A percentile compares a stretch with the other conserved stretches of the same genome.
phyloP scores from a whole-genome alignment of 768 basidiomycete genomes.

The Rhodosporidiobolus sp. region DNA sequence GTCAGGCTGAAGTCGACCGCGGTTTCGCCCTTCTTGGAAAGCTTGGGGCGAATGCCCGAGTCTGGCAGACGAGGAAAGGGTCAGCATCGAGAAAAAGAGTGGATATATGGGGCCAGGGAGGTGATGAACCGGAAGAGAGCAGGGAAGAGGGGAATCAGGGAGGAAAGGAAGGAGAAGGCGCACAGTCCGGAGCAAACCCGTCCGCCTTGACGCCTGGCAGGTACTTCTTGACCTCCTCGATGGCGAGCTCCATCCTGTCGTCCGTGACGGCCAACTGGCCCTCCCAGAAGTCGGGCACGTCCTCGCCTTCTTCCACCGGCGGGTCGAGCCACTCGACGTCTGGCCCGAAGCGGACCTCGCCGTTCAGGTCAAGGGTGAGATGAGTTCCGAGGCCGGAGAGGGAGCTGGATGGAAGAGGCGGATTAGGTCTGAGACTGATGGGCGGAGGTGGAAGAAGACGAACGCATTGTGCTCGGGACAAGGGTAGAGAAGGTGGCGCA shows the following conservation, averaged over 20 bases:
- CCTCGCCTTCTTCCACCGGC: conserved; percentile 45
- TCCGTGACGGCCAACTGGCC: conserved; percentile 64
- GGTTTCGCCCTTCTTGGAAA: conserved; percentile 62
- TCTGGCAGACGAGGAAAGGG: conserved; percentile 22
- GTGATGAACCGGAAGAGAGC: not conserved
- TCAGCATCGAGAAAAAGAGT: not conserved
- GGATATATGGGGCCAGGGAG: too few species aligned
- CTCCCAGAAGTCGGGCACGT: conserved; percentile 72
- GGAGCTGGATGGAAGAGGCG: conserved; percentile 12
- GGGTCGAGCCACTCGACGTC: conserved; percentile 83
- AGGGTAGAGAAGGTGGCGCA: conserved; percentile 83
- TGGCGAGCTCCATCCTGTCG: conserved; percentile 61
- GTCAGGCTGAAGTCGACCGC: conserved; percentile 65
- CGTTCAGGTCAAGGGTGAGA: conserved; percentile 70
- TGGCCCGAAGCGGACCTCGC: conserved; percentile 85
- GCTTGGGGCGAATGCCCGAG: conserved; percentile 65
- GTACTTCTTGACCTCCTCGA: conserved; percentile 68
- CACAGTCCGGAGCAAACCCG: conserved; percentile 74
- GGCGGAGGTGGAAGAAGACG: conserved; percentile 43
- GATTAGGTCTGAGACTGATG: fast-evolving
- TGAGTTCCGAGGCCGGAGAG: conserved; percentile 90
- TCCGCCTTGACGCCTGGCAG: conserved; percentile 62
- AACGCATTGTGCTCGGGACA: conserved; percentile 58
- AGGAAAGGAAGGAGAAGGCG: conserved; percentile 11
- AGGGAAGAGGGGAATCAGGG: not conserved